Percentiles rank a stretch among this genome's conserved stretches.
Evolutionary conservation across 495 filamentous ascomycete species (phyloP).

Genomic region (Neurospora sp.): DNA sequence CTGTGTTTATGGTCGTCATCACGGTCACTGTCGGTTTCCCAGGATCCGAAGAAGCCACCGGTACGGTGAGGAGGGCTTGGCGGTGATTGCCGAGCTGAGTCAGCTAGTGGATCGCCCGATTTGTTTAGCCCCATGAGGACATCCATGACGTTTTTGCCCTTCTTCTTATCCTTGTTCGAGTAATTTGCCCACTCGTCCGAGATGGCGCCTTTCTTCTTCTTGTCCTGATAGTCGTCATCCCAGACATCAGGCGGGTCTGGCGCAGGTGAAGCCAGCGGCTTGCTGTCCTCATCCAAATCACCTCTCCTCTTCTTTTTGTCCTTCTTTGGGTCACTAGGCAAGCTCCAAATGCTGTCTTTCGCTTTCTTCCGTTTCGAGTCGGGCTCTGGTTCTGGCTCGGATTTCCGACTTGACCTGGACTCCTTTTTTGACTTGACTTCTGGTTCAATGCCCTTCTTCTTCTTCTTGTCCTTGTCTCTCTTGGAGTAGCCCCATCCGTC

Average conservation of each 20-base stretch:
- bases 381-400: slow-evolving; percentile 19
- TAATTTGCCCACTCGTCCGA: slow-evolving; percentile 5
- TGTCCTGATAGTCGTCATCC: slow-evolving; percentile 18
- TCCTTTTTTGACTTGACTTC: slow-evolving; percentile 2
- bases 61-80: not conserved
- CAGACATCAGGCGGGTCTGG: slow-evolving; percentile 20
- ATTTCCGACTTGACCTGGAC: slow-evolving; percentile 1
- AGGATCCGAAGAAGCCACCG: slow-evolving; percentile 26
- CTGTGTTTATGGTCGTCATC: slow-evolving; percentile 20
- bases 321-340: slow-evolving; percentile 7
- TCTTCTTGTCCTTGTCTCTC: slow-evolving; percentile 3
- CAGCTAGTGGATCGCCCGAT: slow-evolving; percentile 12
- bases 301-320: slow-evolving; percentile 19
- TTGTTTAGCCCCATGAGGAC: slow-evolving; percentile 27
- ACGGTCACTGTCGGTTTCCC: slow-evolving; percentile 24
- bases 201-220: slow-evolving; percentile 19
- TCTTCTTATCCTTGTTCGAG: slow-evolving; percentile 21
- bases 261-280: slow-evolving; percentile 11
- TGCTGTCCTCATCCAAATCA: not conserved
- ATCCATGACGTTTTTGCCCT: slow-evolving; percentile 21
- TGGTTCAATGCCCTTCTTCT: not conserved
- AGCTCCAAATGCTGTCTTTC: slow-evolving; percentile 13
- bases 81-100: slow-evolving; percentile 16
- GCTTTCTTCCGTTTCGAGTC: slow-evolving; percentile 12
- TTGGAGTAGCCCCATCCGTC: not conserved